A percentile compares a stretch with the other conserved stretches of the same genome.
These are phyloP conservation scores for Inonotus hispidus DNA, from an alignment of 1,284 basidiomycete genomes.

Conservation along the genomic window DNA sequence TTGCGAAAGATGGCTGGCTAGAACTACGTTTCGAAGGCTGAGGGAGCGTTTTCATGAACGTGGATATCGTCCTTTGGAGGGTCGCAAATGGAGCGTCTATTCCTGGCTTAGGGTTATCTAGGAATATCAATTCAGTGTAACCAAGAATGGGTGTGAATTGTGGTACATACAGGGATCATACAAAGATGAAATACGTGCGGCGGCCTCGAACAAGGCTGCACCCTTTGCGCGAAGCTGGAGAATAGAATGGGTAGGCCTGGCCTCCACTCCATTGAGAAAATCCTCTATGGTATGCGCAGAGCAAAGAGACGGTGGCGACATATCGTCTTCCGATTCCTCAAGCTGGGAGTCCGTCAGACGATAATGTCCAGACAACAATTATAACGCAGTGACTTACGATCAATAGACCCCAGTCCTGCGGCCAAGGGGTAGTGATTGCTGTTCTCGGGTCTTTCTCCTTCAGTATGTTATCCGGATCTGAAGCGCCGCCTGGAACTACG, in stretches of 20 bases:
- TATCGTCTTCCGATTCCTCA: background rate
- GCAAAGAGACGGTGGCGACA: background rate
- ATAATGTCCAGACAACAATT: background rate
- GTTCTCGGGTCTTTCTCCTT: constrained; percentile 2
- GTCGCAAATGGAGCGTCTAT: background rate
- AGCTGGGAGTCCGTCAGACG: background rate
- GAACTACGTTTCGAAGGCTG: background rate
- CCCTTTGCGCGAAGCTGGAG: constrained; percentile 17
- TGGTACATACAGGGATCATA: constrained; percentile 8
- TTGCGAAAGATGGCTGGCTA: constrained; percentile 1
- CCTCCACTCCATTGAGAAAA: constrained; percentile 12
- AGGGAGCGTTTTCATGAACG: constrained; percentile 11
- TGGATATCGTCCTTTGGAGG: constrained; percentile 3
- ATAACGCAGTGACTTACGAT: constrained; percentile 4
- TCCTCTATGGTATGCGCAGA: constrained; percentile 4
- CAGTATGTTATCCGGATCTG: background rate
- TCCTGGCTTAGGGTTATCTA: background rate
- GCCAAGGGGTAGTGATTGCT: constrained; percentile 12
- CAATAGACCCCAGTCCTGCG: constrained; percentile 9
- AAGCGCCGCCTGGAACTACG: background rate
- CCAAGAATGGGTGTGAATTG: background rate
- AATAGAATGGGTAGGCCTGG: background rate
- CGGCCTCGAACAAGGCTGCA: constrained; percentile 14
- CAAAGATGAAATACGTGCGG: constrained; percentile 2
- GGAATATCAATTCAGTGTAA: background rate